phyloP scores from a whole-genome alignment of 2,329 filamentous ascomycete genomes.

The Metarhizium guizhouense region DNA sequence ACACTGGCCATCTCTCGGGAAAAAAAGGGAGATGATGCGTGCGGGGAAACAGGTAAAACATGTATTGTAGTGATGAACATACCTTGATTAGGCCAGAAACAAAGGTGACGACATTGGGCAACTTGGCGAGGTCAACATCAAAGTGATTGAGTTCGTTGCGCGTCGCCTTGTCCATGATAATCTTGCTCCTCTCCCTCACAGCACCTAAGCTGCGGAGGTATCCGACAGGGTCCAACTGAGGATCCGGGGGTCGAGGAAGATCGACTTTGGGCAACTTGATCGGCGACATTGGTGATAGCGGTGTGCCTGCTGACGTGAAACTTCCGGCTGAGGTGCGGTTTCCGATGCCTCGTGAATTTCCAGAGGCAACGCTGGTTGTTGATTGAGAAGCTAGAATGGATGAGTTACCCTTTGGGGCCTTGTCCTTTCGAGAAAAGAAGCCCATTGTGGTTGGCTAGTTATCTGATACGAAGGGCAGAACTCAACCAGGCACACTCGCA shows the following conservation, averaged over 20 bases:
- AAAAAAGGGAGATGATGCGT: not conserved
- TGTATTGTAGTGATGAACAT: constrained; percentile 16
- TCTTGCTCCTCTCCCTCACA: constrained; percentile 68
- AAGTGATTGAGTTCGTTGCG: constrained; percentile 76
- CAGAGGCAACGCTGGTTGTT: constrained; percentile 43
- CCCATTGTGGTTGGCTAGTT: constrained; percentile 32
- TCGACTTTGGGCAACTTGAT: constrained; percentile 62
- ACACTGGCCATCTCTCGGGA: not conserved
- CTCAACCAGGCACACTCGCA: constrained; percentile 8
- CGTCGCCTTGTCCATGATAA: constrained; percentile 70
- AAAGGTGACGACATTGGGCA: constrained; percentile 74
- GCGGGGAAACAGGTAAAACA: not conserved
- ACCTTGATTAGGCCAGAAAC: constrained; percentile 95
- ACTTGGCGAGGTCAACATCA: constrained; percentile 78
- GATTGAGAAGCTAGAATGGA: constrained; percentile 36
- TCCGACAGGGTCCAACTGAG: constrained; percentile 75
- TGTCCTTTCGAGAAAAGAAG: constrained; percentile 47
- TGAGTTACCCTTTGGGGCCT: constrained; percentile 34
- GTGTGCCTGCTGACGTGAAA: constrained; percentile 32
- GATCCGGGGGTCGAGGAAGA: constrained; percentile 78
- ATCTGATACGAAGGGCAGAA: constrained; percentile 1
- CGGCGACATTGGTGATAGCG: constrained; percentile 43
- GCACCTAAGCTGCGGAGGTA: constrained; percentile 87
- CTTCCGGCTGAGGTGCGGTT: constrained; percentile 45
- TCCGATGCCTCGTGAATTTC: constrained; percentile 35